phyloP scores from a whole-genome alignment of 306 rosid species.

The Quillaja saponaria region DNA sequence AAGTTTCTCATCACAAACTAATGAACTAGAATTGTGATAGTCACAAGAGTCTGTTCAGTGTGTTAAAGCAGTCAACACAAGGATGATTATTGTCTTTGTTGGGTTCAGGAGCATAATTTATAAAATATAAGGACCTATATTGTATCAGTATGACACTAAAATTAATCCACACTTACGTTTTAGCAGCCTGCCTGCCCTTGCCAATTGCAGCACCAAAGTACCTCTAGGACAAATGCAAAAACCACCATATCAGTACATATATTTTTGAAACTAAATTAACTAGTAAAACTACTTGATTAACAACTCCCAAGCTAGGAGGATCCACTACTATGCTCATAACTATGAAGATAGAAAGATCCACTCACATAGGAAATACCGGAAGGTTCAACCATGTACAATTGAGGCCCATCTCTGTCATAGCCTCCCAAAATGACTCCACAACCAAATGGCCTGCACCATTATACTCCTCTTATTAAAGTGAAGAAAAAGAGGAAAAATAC shows the following conservation, averaged over 20 bases:
- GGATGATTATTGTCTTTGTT: not conserved
- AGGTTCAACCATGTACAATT: conserved; percentile 93
- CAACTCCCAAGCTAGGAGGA: conserved; percentile 7
- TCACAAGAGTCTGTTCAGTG: too few species aligned
- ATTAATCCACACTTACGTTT: conserved; percentile 67
- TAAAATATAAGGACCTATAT: too few species aligned
- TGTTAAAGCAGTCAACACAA: not conserved
- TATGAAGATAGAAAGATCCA: conserved; percentile 23
- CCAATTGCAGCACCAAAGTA: conserved; percentile 99
- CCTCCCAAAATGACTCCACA: conserved; percentile 98
- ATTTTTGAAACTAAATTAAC: too few species aligned
- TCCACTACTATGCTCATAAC: not conserved
- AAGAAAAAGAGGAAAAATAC: conserved; percentile 23
- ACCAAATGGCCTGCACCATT: conserved; percentile 84
- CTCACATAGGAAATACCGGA: conserved; percentile 93
- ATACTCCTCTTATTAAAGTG: conserved; percentile 16
- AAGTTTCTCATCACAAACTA: too few species aligned
- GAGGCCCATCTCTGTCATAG: conserved; percentile 98
- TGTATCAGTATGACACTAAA: not conserved
- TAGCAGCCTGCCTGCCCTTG: conserved; percentile 97
- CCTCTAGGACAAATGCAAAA: conserved; percentile 52
- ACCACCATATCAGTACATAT: conserved; percentile 32
- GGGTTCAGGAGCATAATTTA: conserved; percentile 11
- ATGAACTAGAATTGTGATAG: too few species aligned
- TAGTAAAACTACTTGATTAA: too few species aligned